phyloP scores from a whole-genome alignment of 768 basidiomycete species.

The Pleurotus eryngii region DNA sequence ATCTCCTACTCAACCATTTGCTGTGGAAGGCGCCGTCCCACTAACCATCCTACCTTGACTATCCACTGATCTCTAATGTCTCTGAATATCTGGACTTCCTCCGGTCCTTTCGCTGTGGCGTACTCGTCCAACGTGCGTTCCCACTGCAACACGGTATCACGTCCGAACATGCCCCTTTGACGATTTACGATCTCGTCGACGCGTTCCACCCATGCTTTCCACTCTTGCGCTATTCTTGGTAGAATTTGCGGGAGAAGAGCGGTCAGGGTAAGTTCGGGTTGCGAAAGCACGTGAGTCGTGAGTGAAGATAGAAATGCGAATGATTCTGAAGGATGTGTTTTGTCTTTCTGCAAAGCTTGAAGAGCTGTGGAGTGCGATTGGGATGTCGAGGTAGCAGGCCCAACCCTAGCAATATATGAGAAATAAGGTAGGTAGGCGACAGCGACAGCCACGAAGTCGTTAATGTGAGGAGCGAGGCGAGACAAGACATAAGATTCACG shows the following conservation, averaged over 20 bases:
- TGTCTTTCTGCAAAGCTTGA: constrained; percentile 57
- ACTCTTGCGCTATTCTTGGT: constrained; percentile 67
- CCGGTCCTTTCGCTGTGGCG: constrained; percentile 45
- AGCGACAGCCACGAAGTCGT: constrained; percentile 74
- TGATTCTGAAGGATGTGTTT: constrained; percentile 70
- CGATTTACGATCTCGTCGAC: constrained; percentile 70
- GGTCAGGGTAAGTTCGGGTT: constrained; percentile 64
- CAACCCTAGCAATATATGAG: constrained; percentile 46
- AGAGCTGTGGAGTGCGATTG: constrained; percentile 40
- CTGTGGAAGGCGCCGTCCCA: constrained; percentile 42
- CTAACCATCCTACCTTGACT: constrained; percentile 73
- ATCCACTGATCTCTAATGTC: constrained; percentile 62
- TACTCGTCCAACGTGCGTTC: constrained; percentile 65
- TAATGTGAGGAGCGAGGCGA: constrained; percentile 69
- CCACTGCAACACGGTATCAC: constrained; percentile 67
- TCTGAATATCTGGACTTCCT: constrained; percentile 35
- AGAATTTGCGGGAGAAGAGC: constrained; percentile 55
- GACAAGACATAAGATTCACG: constrained; percentile 78
- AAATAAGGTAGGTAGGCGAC: constrained; percentile 86
- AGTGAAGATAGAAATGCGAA: constrained; percentile 68
- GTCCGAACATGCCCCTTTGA: constrained; percentile 77
- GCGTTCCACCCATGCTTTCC: constrained; percentile 72
- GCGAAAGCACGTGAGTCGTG: constrained; percentile 63
- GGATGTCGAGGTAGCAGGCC: constrained; percentile 23
- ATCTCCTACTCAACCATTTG: constrained; percentile 31